Evolutionary conservation across 768 basidiomycete species (phyloP).

Genomic region (Mycena chlorophos): DNA sequence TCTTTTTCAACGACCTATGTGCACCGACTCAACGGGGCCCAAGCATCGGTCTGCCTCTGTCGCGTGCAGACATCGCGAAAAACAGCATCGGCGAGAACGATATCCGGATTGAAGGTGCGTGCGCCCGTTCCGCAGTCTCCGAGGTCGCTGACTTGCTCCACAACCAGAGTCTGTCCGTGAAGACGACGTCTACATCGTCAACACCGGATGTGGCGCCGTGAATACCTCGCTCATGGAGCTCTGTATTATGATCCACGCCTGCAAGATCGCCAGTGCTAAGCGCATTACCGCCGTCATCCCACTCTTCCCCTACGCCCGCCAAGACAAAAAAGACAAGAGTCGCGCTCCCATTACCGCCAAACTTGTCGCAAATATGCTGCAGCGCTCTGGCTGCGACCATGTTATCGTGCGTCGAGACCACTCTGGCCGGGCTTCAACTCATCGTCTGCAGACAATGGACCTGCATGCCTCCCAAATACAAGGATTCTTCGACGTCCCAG

Average conservation of each 20-base stretch:
- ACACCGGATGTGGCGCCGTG: conserved; percentile 82
- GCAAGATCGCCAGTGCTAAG: conserved; percentile 98
- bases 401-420: conserved; percentile 71
- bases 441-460: conserved; percentile 82
- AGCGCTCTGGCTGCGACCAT: conserved; percentile 91
- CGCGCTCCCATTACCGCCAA: conserved; percentile 97
- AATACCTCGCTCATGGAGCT: conserved; percentile 97
- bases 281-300: conserved; percentile 98
- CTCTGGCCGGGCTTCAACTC: background rate
- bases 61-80: conserved; percentile 83
- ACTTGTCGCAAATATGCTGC: conserved; percentile 97
- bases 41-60: conserved; percentile 88
- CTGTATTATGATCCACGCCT: conserved; percentile 98
- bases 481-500: conserved; percentile 99
- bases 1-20: conserved; percentile 26
- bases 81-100: conserved; percentile 90
- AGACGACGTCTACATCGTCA: conserved; percentile 98
- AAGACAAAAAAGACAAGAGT: conserved; percentile 99
- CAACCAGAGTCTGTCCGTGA: conserved; percentile 87
- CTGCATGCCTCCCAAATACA: conserved; percentile 98
- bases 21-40: conserved; percentile 22
- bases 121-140: background rate
- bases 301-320: conserved; percentile 93
- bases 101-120: conserved; percentile 67
- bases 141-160: background rate